phyloP scores from a whole-genome alignment of 1,284 basidiomycete genomes.

The Sphagnurus paluster region DNA sequence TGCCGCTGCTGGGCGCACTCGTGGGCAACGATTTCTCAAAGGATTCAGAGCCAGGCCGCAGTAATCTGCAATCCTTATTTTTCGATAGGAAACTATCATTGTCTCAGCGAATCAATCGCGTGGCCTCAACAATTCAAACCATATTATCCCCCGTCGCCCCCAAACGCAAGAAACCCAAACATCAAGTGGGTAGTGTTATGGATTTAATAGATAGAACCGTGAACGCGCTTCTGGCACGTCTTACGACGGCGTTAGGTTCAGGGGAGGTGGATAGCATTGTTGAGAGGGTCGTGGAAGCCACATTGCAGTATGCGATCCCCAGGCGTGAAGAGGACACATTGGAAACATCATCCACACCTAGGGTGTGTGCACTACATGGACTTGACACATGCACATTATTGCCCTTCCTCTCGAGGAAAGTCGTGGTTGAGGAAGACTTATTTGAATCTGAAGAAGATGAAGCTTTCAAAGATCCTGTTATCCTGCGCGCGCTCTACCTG shows the following conservation, averaged over 20 bases:
- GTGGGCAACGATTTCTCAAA: constrained; percentile 85
- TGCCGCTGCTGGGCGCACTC: constrained; percentile 84
- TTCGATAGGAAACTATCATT: constrained; percentile 61
- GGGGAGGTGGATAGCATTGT: constrained; percentile 66
- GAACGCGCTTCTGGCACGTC: constrained; percentile 53
- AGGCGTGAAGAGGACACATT: constrained; percentile 41
- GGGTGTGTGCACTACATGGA: constrained; percentile 59
- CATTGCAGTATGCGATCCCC: constrained; percentile 74
- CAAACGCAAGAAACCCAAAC: constrained; percentile 48
- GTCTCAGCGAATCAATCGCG: constrained; percentile 58
- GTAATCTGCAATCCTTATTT: constrained; percentile 61
- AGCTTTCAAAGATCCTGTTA: constrained; percentile 27
- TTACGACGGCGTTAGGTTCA: constrained; percentile 45
- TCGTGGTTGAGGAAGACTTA: constrained; percentile 24
- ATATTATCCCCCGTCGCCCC: constrained; percentile 47
- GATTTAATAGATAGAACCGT: constrained; percentile 73
- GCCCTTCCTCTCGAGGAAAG: constrained; percentile 49
- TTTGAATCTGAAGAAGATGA: constrained; percentile 30
- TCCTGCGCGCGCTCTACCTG: constrained; percentile 50
- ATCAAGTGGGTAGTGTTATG: constrained; percentile 65
- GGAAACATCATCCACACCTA: constrained; percentile 46
- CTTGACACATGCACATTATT: constrained; percentile 54
- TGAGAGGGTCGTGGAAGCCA: constrained; percentile 69
- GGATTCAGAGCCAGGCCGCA: constrained; percentile 41
- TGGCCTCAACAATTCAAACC: constrained; percentile 52